These are phyloP conservation scores for Primulina huaijiensis DNA, from an alignment of 257 asterid genomes.

Conservation along the genomic window DNA sequence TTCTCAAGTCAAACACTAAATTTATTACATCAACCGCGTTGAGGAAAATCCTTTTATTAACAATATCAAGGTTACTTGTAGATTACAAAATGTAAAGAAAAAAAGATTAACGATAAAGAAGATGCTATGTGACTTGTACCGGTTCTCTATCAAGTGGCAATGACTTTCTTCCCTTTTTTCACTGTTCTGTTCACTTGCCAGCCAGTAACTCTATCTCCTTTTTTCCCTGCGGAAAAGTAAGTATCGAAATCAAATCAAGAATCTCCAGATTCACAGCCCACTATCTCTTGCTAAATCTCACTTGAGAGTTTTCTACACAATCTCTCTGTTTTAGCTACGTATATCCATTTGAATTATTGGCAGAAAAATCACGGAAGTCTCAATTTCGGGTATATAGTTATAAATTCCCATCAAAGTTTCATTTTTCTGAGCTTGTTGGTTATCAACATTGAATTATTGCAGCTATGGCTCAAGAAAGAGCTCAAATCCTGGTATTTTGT, in stretches of 20 bases:
- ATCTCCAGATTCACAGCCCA: conserved; percentile 36
- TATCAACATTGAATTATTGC: conserved; percentile 19
- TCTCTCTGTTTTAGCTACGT: conserved; percentile 19
- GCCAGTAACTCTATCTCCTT: conserved; percentile 37
- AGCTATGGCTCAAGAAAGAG: conserved; percentile 40
- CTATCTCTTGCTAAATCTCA: conserved; percentile 19
- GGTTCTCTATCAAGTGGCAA: conserved; percentile 25
- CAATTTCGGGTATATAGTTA: not conserved
- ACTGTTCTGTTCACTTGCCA: conserved; percentile 40
- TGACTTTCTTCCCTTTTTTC: conserved; percentile 30
- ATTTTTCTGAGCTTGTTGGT: conserved; percentile 10
- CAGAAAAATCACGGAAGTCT: conserved; percentile 19
- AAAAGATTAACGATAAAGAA: conserved; percentile 4
- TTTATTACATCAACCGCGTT: not conserved
- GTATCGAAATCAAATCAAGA: conserved; percentile 30
- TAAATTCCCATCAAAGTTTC: conserved; percentile 19
- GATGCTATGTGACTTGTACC: not conserved
- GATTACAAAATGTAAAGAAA: conserved; percentile 25
- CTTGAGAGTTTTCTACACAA: conserved; percentile 12
- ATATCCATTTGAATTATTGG: conserved; percentile 5
- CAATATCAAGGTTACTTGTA: conserved; percentile 45
- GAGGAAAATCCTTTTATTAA: not conserved
- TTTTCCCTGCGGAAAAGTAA: conserved; percentile 25
- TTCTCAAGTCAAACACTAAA: not conserved
- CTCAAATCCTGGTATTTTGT: conserved; percentile 38